Conservation (phyloP, 345 rosid species). For the Acer campestre region DNA sequence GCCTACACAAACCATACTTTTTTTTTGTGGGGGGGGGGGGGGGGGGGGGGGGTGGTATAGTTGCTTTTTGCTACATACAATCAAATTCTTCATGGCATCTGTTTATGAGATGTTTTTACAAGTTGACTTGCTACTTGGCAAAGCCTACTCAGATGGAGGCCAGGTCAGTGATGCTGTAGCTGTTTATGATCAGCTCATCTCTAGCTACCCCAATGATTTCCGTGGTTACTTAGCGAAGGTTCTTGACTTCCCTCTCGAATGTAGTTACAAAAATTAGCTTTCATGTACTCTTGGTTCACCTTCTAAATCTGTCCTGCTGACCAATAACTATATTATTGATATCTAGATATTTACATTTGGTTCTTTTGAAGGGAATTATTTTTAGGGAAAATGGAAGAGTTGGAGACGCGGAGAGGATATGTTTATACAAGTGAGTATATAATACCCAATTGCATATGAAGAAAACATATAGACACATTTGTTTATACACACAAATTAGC, state of each 20-base stretch:
- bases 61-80: not conserved
- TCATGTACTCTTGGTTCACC: not conserved
- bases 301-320: not conserved
- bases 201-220: slow-evolving; percentile 79
- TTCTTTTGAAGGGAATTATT: slow-evolving; percentile 72
- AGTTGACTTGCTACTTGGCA: slow-evolving; percentile 91
- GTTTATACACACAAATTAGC: not conserved
- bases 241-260: not conserved
- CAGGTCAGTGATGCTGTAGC: slow-evolving; percentile 87
- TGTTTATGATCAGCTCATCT: slow-evolving; percentile 80
- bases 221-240: slow-evolving; percentile 98
- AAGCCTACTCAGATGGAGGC: slow-evolving; percentile 95
- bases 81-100: not conserved
- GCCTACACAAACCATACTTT: too few species aligned
- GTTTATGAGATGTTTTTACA: slow-evolving; percentile 29
- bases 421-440: slow-evolving; percentile 86
- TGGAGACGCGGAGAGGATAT: slow-evolving; percentile 96
- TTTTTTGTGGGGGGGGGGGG: too few species aligned
- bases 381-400: slow-evolving; percentile 78
- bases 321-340: not conserved
- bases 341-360: not conserved
- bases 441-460: not conserved
- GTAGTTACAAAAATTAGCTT: not conserved
- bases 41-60: too few species aligned
- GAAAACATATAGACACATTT: slow-evolving; percentile 1